These are phyloP conservation scores for Pleurotus cornucopiae DNA, from an alignment of 768 basidiomycete species.

Conservation along the genomic window DNA sequence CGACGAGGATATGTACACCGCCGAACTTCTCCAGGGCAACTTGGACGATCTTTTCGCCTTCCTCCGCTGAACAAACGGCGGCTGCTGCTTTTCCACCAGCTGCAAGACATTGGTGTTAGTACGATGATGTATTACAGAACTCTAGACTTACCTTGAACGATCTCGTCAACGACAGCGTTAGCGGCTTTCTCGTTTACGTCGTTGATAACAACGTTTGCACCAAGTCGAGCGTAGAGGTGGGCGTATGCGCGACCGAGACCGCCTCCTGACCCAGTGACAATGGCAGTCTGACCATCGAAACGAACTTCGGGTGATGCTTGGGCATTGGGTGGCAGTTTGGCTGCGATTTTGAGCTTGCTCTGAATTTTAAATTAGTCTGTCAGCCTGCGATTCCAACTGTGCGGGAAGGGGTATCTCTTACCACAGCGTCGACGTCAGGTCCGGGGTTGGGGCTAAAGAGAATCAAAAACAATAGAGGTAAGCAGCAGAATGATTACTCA, in stretches of 20 bases:
- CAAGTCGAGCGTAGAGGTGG: conserved; percentile 84
- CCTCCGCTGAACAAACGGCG: conserved; percentile 84
- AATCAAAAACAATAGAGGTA: conserved; percentile 3
- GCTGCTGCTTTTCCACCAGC: conserved; percentile 87
- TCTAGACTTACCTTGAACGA: conserved; percentile 55
- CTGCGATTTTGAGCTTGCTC: conserved; percentile 62
- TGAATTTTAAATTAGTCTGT: conserved; percentile 11
- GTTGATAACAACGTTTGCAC: conserved; percentile 97
- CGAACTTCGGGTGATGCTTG: conserved; percentile 69
- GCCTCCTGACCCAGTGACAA: conserved; percentile 93
- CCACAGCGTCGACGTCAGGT: conserved; percentile 58
- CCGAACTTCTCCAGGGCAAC: conserved; percentile 85
- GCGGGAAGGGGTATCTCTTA: conserved; percentile 19
- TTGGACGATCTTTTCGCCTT: conserved; percentile 88
- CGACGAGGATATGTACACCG: conserved; percentile 79
- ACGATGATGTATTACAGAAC: conserved; percentile 7
- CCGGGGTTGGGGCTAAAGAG: conserved; percentile 57
- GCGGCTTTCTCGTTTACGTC: conserved; percentile 89
- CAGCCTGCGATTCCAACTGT: no score
- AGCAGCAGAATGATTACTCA: conserved; percentile 29
- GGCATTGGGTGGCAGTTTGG: conserved; percentile 57
- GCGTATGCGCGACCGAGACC: conserved; percentile 93
- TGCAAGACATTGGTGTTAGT: conserved; percentile 21
- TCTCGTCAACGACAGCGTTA: conserved; percentile 80
- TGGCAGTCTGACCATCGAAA: conserved; percentile 86